A percentile compares a stretch with the other conserved stretches of the same genome.
These are phyloP conservation scores for Paralagenidium karlingii DNA, from an alignment of 352 stramenopile species.

Conservation along the genomic window DNA sequence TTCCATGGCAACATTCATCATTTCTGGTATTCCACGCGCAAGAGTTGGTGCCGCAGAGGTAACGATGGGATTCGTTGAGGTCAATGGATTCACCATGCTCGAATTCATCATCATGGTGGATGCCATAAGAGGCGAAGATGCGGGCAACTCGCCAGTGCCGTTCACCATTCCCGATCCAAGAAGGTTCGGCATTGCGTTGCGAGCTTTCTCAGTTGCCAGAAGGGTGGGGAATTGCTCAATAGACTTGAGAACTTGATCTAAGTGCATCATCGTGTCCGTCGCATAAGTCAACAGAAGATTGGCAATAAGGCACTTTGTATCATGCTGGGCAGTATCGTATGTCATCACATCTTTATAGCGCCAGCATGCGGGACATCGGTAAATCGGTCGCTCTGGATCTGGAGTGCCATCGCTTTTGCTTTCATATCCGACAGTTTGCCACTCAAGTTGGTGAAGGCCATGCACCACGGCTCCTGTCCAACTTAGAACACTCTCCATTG, in stretches of 20 bases:
- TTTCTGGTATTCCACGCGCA: slow-evolving; percentile 26
- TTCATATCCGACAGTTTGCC: slow-evolving; percentile 64
- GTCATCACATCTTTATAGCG: slow-evolving; percentile 67
- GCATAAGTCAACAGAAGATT: slow-evolving; percentile 72
- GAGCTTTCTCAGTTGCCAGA: slow-evolving; percentile 25
- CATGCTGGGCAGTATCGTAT: slow-evolving; percentile 69
- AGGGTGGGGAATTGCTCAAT: slow-evolving; percentile 61
- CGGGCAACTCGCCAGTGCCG: slow-evolving; percentile 16
- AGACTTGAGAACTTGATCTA: slow-evolving; percentile 68
- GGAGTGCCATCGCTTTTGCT: slow-evolving; percentile 53
- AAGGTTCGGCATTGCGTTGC: slow-evolving; percentile 35
- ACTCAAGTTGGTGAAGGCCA: slow-evolving; percentile 68
- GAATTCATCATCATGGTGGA: slow-evolving; percentile 63
- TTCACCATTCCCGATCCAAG: slow-evolving; percentile 9
- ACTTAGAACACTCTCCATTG: slow-evolving; percentile 61
- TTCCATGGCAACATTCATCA: slow-evolving; percentile 64
- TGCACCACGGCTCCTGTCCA: slow-evolving; percentile 67
- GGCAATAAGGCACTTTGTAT: slow-evolving; percentile 73
- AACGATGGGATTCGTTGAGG: slow-evolving; percentile 22
- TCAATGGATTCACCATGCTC: slow-evolving; percentile 46
- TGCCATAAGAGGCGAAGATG: slow-evolving; percentile 32
- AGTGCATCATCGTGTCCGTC: slow-evolving; percentile 60
- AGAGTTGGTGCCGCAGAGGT: slow-evolving; percentile 18
- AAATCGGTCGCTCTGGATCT: slow-evolving; percentile 57
- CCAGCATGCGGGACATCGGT: slow-evolving; percentile 59